Conservation (phyloP, 495 filamentous ascomycete genomes). For the Podospora bellae-mahoneyi region DNA sequence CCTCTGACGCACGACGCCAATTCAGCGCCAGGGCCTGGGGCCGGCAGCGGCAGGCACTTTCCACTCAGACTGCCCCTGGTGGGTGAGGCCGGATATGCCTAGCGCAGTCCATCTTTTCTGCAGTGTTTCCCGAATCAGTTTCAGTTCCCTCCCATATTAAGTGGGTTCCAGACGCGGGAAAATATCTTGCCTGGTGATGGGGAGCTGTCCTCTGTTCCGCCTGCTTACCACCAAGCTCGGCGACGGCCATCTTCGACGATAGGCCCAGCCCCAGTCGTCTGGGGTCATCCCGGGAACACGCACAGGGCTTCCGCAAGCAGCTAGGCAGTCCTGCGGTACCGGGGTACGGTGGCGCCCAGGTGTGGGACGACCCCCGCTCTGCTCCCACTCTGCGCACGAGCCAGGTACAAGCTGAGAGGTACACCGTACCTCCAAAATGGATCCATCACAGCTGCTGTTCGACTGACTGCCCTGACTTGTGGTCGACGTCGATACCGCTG, state of each 20-base stretch:
- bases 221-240: neutral
- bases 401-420: neutral
- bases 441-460: neutral
- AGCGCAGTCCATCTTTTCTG: neutral
- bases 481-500: neutral
- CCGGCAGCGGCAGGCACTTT: slow-evolving; percentile 11
- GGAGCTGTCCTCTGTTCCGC: neutral
- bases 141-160: neutral
- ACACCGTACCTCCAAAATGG: neutral
- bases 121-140: slow-evolving; percentile 8
- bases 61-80: neutral
- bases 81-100: slow-evolving; percentile 9
- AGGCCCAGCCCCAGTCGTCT: slow-evolving; percentile 6
- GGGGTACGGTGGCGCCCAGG: slow-evolving; percentile 14
- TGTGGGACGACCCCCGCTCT: slow-evolving; percentile 19
- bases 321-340: slow-evolving; percentile 12
- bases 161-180: slow-evolving; percentile 6
- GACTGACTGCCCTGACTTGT: neutral
- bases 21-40: slow-evolving; percentile 1
- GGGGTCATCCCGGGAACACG: slow-evolving; percentile 9
- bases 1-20: slow-evolving; percentile 4
- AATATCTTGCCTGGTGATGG: neutral
- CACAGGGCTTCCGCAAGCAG: slow-evolving; percentile 12
- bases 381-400: slow-evolving; percentile 4
- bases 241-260: neutral